These are phyloP conservation scores for Diutina sp. DNA, from an alignment of 1,139 yeast genomes.

Conservation along the genomic window DNA sequence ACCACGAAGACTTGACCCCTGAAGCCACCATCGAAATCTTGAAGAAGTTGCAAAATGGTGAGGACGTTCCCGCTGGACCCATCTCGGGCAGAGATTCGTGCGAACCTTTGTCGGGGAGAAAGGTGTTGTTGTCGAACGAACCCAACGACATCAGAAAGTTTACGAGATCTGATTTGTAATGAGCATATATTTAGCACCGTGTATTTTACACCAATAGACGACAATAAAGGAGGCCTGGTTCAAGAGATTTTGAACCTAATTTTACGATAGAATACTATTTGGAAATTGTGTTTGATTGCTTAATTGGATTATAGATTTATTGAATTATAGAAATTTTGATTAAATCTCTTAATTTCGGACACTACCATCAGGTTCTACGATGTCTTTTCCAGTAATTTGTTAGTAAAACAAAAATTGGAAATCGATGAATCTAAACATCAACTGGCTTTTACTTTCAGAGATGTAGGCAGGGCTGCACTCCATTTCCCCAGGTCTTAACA, in stretches of 20 bases:
- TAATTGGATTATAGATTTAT: too few relatives aligned
- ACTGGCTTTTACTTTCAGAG: too few relatives aligned
- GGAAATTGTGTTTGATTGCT: too few relatives aligned
- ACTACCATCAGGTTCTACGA: too few relatives aligned
- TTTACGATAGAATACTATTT: too few relatives aligned
- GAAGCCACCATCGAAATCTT: constrained; percentile 51
- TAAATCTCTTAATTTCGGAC: too few relatives aligned
- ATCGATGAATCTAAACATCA: too few relatives aligned
- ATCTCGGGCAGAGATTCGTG: constrained; percentile 57
- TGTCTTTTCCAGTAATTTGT: too few relatives aligned
- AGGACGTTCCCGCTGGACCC: constrained; percentile 54
- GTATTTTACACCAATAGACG: not conserved
- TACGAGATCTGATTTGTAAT: constrained; percentile 36
- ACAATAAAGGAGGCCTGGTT: not conserved
- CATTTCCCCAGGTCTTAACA: not conserved
- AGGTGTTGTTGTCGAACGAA: constrained; percentile 45
- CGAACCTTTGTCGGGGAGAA: constrained; percentile 67
- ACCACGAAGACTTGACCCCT: constrained; percentile 69
- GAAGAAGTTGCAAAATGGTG: constrained; percentile 53
- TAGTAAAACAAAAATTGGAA: too few relatives aligned
- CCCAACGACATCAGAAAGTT: constrained; percentile 59
- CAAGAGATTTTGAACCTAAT: too few relatives aligned
- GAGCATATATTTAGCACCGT: not conserved
- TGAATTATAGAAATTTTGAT: too few relatives aligned
- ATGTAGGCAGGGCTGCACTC: not conserved